Base-by-base conservation (phyloP, 129 eudicot species). In the Silybum marianum region DNA sequence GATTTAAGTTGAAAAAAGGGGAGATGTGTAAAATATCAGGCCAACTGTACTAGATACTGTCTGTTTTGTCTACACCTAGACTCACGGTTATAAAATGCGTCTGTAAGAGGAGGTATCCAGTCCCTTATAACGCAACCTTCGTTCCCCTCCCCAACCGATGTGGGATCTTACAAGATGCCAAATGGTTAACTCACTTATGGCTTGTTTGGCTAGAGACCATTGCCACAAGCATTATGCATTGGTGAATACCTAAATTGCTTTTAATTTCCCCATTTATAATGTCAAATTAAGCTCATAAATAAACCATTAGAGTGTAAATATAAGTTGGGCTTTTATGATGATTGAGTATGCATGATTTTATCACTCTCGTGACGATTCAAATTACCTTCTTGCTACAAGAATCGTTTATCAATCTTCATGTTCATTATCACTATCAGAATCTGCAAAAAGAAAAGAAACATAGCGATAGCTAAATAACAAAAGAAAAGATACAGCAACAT, bases 341-440 rank as follows among this genome's bases (percentile, higher is more conserved):
- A 68, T 69, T 69, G 71, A 19, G 58, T 18, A 24, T 18, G 40
- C 24, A 78, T 67, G 38, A 66, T 22, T 77, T 7, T 66, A 1
- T 65, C 44, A 10, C 8, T 22, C 1, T 73, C 16, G 23, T 25
- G 63, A 63, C 11, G 58, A 66, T 54, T 69, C 7, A 60, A 69
- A 68, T 69, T 76, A 82, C 81, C 85, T 71, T 83, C 26, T 38
- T 77, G 25, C 36, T 25, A 83, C 69, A 83, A 71, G 73, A 26
- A 42, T 39, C 21, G 28, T 72, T 48, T 72, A 86, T 93, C 85
- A 93, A 82, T 93, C 98, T 89, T 93, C 95, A 82, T 93, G 98
- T 72, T 88, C 94, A 32, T 82, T 81, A 81, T 91, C 97, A 72
- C 88, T 87, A 42, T 92, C 98, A 54, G 98, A 93, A 91, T 93